Evolutionary conservation across 164 flowering plant species (phyloP).

Genomic region (Piper betle): DNA sequence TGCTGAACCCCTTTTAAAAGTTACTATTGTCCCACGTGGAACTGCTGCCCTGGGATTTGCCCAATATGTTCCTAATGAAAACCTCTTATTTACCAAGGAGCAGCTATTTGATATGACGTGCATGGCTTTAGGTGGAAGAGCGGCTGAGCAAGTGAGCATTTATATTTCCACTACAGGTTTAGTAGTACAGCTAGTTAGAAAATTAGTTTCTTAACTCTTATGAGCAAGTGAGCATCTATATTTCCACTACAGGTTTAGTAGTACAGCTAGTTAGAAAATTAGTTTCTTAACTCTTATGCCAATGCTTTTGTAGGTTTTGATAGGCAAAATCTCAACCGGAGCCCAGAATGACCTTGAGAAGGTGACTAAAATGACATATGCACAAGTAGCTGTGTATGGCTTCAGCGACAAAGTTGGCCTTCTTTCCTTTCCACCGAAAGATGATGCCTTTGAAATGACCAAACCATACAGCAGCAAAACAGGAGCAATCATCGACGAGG

Average conservation of each 20-base stretch:
- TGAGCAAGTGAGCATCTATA: conserved; percentile 50
- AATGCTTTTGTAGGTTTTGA: conserved; percentile 42
- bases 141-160: conserved; percentile 75
- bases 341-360: conserved; percentile 94
- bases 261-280: too few species aligned
- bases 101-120: conserved; percentile 97
- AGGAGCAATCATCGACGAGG: conserved; percentile 67
- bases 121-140: conserved; percentile 99
- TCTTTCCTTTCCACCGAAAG: conserved; percentile 81
- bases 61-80: conserved; percentile 91
- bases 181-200: too few species aligned
- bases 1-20: conserved; percentile 82
- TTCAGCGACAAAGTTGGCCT: conserved; percentile 91
- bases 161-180: not conserved
- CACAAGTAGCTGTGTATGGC: conserved; percentile 85
- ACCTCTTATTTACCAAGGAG: conserved; percentile 88
- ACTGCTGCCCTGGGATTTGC: conserved; percentile 96
- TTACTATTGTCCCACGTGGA: conserved; percentile 95
- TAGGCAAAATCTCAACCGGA: conserved; percentile 91
- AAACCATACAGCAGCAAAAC: conserved; percentile 95
- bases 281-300: too few species aligned
- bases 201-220: too few species aligned
- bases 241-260: not conserved
- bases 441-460: conserved; percentile 56
- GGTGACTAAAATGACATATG: conserved; percentile 95